Conservation (phyloP, 2,329 filamentous ascomycete genomes). For the Fusarium sp. region DNA sequence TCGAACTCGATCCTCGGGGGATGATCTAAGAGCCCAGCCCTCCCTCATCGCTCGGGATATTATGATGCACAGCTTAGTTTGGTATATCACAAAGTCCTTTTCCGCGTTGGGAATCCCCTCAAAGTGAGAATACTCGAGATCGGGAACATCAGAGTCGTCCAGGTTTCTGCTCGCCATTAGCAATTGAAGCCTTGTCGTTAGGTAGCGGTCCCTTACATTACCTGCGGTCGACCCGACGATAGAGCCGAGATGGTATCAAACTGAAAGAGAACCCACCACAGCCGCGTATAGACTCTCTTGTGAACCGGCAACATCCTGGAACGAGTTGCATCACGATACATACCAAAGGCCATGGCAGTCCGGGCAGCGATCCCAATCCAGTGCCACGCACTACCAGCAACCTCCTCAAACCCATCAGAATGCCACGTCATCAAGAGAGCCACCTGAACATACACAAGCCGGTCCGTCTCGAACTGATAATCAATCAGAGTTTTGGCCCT, state of each 20-base stretch:
- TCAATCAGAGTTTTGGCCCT: constrained; percentile 65
- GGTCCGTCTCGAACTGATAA: constrained; percentile 62
- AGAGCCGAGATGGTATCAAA: constrained; percentile 50
- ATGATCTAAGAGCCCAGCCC: not conserved
- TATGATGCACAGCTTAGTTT: not conserved
- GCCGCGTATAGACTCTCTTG: constrained; percentile 49
- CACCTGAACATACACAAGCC: constrained; percentile 63
- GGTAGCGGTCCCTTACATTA: constrained; percentile 48
- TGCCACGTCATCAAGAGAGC: constrained; percentile 66
- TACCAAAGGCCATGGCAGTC: constrained; percentile 63
- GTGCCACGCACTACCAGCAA: constrained; percentile 62
- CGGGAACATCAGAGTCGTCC: not conserved
- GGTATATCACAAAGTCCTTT: not conserved
- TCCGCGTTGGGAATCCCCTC: not conserved
- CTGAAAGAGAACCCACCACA: constrained; percentile 56
- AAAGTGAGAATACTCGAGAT: not conserved
- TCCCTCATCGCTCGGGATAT: not conserved
- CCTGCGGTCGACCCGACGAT: constrained; percentile 61
- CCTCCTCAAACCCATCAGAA: constrained; percentile 64
- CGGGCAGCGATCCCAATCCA: constrained; percentile 66
- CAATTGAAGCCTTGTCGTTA: not conserved
- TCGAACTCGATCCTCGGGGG: not conserved
- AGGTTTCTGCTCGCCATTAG: not conserved
- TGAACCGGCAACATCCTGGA: constrained; percentile 44
- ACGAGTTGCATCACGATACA: constrained; percentile 53